Base-by-base conservation (phyloP, 805 yeast species). In the Saccharomycopsis sp. region DNA sequence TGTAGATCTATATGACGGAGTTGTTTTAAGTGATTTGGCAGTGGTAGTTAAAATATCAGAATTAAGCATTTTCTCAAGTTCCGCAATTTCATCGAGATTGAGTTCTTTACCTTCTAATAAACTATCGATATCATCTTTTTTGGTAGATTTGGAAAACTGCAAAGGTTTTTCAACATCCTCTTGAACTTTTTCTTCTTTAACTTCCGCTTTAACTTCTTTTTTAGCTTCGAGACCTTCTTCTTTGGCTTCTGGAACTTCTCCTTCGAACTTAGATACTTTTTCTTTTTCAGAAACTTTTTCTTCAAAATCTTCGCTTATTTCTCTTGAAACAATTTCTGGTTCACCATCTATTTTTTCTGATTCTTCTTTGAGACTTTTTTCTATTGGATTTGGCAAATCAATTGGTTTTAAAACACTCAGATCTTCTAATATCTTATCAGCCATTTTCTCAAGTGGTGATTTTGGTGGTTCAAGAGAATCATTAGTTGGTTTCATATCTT, bases 31-130 rank as follows among this genome's bases (percentile, higher is more conserved):
- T 17, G 37, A 29, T 15, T 37, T 34, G 21, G 36, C 26, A n/a
- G 42, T 37, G 18, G 39, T 28, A 15, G 43, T 41, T 14, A 44
- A 35, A 12, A 44, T 36, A 15, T 46, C 47, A n/a, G 34, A 34
- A 26, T 47, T 47, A 12, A 44, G 36, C 21, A 37, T 21, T 36
- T 29, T 33, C 31, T 47, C 50, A 3, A 47, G 42, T 28, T 46
- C 49, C 30, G 33, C 21, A 25, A 46, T 43, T 30, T 47, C 45
- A 14, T 43, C 44, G 17, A 32, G 18, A 28, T 39, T 45, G 23
- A 45, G 40, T 17, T 34, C 31, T 21, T 39, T 34, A 23, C 37
- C 37, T 5, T 36, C 27, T 3, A 41, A 28, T 14, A 42, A 29
- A 20, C 33, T 39, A 23, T 43, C 47, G 20, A 42, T 35, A 14